Conservation (phyloP, 192 early-diverging fungal species). For the Backusella morwellensis region DNA sequence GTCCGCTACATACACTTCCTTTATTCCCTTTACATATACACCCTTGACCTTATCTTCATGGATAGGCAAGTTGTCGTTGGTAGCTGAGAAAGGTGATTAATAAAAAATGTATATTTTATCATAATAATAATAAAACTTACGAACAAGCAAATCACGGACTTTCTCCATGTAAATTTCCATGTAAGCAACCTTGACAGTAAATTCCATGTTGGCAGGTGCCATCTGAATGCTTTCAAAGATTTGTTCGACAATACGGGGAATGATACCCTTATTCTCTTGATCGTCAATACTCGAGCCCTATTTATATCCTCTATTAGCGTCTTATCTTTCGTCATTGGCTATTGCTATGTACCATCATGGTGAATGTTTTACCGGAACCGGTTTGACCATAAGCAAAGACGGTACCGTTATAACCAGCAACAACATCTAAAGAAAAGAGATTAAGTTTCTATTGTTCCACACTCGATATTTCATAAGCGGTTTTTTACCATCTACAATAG, state of each 20-base stretch:
- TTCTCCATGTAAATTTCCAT: conserved; percentile 99
- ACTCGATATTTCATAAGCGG: neutral
- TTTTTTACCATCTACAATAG: conserved; percentile 83
- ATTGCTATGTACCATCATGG: conserved; percentile 74
- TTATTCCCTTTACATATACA: conserved; percentile 97
- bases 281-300: conserved; percentile 93
- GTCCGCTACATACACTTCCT: conserved; percentile 95
- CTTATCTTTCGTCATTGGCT: neutral
- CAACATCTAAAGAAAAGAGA: conserved; percentile 16
- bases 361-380: conserved; percentile 94
- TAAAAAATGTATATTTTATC: neutral
- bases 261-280: conserved; percentile 86
- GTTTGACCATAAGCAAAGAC: conserved; percentile 99
- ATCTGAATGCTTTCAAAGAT: conserved; percentile 91
- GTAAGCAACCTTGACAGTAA: conserved; percentile 95
- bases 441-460: neutral
- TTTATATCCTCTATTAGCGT: neutral
- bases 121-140: conserved; percentile 42
- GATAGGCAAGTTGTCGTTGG: conserved; percentile 88
- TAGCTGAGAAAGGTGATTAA: conserved; percentile 42
- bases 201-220: conserved; percentile 92
- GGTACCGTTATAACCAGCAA: conserved; percentile 92
- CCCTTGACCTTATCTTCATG: conserved; percentile 96
- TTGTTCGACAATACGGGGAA: conserved; percentile 94
- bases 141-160: conserved; percentile 93